Evolutionary conservation across 192 early-diverging fungal genomes (phyloP).

Genomic region (Chytriomyces sp.): DNA sequence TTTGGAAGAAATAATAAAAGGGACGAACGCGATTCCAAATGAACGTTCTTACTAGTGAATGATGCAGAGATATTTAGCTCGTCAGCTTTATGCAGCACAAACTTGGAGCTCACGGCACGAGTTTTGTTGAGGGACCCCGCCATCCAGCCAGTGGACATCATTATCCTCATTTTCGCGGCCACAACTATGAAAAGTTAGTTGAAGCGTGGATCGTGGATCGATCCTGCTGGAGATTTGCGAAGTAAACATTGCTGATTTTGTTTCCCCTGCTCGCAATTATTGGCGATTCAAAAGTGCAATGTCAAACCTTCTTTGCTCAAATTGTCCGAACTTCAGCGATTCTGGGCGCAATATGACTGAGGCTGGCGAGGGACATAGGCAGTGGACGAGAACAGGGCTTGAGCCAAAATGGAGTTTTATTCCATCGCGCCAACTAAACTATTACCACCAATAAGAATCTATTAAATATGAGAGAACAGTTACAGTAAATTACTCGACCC

Average conservation of each 20-base stretch:
- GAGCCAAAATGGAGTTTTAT: neutral
- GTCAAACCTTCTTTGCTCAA: conserved; percentile 9
- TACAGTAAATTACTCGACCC: neutral
- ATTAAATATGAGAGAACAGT: neutral
- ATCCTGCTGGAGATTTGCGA: too few relatives aligned
- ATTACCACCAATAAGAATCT: neutral
- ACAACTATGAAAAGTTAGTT: conserved; percentile 14
- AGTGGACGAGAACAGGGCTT: too few relatives aligned
- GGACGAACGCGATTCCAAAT: too few relatives aligned
- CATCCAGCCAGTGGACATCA: conserved; percentile 26
- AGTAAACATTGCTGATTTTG: too few relatives aligned
- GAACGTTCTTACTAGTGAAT: too few relatives aligned
- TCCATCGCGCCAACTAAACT: neutral
- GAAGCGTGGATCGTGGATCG: too few relatives aligned
- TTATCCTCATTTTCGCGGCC: neutral
- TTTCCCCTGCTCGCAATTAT: neutral
- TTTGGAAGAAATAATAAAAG: too few relatives aligned
- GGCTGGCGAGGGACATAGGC: neutral
- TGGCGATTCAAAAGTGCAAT: conserved; percentile 29
- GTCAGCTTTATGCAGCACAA: too few relatives aligned
- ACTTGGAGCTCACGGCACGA: too few relatives aligned
- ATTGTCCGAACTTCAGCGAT: too few relatives aligned
- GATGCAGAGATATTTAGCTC: too few relatives aligned
- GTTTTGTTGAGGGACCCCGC: neutral
- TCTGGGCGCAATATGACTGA: conserved; percentile 8